phyloP scores from a whole-genome alignment of 2,329 filamentous ascomycete genomes.

The Fusarium marasasianum region DNA sequence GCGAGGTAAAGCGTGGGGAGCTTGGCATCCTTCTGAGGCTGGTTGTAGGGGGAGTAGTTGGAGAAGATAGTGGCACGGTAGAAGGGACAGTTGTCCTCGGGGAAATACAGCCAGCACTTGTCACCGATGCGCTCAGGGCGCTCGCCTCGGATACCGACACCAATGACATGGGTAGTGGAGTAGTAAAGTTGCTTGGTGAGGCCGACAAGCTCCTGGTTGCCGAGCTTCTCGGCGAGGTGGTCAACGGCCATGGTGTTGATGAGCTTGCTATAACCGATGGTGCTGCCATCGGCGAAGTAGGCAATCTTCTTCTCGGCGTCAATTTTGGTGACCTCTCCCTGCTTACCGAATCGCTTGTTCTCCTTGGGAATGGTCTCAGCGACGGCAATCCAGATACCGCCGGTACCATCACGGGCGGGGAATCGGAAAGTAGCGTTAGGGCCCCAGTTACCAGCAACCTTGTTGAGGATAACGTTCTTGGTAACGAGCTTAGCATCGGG shows the following conservation, averaged over 20 bases:
- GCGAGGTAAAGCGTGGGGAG: conserved; percentile 87
- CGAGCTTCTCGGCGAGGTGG: conserved; percentile 85
- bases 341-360: conserved; percentile 89
- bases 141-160: conserved; percentile 90
- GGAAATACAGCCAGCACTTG: conserved; percentile 99
- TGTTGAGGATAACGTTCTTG: conserved; percentile 94
- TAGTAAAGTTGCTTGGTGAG: conserved; percentile 94
- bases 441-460: conserved; percentile 96
- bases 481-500: conserved; percentile 94
- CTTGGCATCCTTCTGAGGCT: conserved; percentile 83
- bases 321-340: conserved; percentile 85
- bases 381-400: conserved; percentile 98
- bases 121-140: conserved; percentile 97
- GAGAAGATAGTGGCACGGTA: conserved; percentile 99
- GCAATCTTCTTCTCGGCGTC: conserved; percentile 87
- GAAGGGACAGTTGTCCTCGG: conserved; percentile 98
- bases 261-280: conserved; percentile 89
- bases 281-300: conserved; percentile 83
- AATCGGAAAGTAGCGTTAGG: conserved; percentile 99
- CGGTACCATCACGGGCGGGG: conserved; percentile 93
- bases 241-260: conserved; percentile 97
- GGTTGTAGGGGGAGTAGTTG: conserved; percentile 99
- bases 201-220: conserved; percentile 81
- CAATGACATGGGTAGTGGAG: conserved; percentile 96
- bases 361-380: conserved; percentile 91